Base-by-base conservation (phyloP, 2,329 filamentous ascomycete species). In the Colletotrichum orbiculare region DNA sequence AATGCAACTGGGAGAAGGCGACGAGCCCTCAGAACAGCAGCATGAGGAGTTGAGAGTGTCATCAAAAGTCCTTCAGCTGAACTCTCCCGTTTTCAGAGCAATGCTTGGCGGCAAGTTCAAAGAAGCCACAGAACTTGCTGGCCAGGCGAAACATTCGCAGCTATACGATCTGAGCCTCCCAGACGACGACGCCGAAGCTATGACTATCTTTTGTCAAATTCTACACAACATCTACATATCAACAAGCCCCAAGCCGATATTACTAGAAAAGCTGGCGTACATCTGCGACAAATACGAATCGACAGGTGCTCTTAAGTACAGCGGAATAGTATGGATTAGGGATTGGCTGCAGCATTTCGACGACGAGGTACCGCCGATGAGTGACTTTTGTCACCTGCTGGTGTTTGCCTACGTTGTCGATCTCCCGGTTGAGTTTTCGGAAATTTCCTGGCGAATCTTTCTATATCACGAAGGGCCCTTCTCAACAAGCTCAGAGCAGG, bases 161-260 rank as follows among this genome's bases (percentile, higher is more conserved):
- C 52, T 57, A 2, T 65, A 57, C 58, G 60, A 49, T 35, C 17
- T 62, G 41, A 37, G 62, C 3, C 67, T 75, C 12, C 71, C 71
- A 0, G 71, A 76, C 6, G 76, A 78, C 53, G 67, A 77, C 53
- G 60, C 72, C 0, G 67, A 71, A 1, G 72, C 73, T 1, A 73
- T 79, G 63, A 50, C 60, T 1, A 66, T 76, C 2, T 33, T 79
- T 8, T 71, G 79, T 57, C 69, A 69, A 25, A 72, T 79, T 7
- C 72, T 73, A 3, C 76, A 78, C 55, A 73, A 71, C 45, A 33
- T 64, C 1, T 61, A 69, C n/a, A 67, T 78, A 2, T 72, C 71
- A 2, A n/a, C 59, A 17, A 59, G 39, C 25, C 34, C 78, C 2
- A 58, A 59, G 5, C 72, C 75, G 8, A 6, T 50, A 1, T 60